Percentiles rank a stretch among this genome's conserved stretches.
These are phyloP conservation scores for Oleoguttula mirabilis DNA, from an alignment of 495 filamentous ascomycete genomes.

Conservation along the genomic window DNA sequence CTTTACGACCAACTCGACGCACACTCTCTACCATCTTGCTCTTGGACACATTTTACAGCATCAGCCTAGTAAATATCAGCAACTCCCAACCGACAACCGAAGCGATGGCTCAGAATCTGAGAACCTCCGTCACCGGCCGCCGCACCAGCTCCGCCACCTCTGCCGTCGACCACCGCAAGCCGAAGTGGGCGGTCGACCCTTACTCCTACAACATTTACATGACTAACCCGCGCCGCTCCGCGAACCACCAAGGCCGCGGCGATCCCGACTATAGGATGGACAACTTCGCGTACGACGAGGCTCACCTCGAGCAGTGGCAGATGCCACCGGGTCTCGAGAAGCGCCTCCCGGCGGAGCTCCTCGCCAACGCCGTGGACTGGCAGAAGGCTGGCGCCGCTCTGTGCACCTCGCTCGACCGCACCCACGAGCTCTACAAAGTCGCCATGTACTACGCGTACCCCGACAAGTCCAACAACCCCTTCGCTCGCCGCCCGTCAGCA, in stretches of 20 bases:
- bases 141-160: neutral
- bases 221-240: conserved; percentile 1
- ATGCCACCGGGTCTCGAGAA: conserved; percentile 20
- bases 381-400: conserved; percentile 26
- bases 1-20: too few species aligned
- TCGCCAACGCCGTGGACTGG: conserved; percentile 11
- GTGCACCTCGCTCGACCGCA: conserved; percentile 21
- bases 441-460: conserved; percentile 12
- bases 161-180: conserved; percentile 1
- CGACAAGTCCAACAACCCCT: neutral
- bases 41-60: too few species aligned
- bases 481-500: neutral
- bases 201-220: neutral
- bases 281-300: conserved; percentile 26
- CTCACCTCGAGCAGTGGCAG: conserved; percentile 20
- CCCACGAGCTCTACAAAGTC: conserved; percentile 12
- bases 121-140: too few species aligned
- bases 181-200: conserved; percentile 1
- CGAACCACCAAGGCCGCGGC: conserved; percentile 1
- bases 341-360: conserved; percentile 16
- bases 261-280: conserved; percentile 22
- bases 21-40: too few species aligned
- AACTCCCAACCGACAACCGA: too few species aligned
- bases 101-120: too few species aligned
- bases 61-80: too few species aligned